Base-by-base conservation (phyloP, 2,329 filamentous ascomycete genomes). In the Aspergillus tanneri region DNA sequence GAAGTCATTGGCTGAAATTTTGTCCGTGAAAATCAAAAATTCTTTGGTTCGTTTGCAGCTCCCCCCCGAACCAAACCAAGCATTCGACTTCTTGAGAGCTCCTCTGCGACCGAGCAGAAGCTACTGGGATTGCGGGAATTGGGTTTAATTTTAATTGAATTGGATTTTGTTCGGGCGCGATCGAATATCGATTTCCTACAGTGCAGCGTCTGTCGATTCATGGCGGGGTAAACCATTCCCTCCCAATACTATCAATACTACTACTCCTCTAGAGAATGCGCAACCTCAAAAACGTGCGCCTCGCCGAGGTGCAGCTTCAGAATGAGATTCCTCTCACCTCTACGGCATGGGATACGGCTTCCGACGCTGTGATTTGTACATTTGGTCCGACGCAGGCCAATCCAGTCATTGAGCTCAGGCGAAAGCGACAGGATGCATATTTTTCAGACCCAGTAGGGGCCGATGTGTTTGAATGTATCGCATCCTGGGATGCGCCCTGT, bases 401-500 rank as follows among this genome's bases (percentile, higher is more conserved):
- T 66, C 77, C 85, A 47, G 76, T 84, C 43, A 87, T 99, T 60
- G 86, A 92, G 68, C 78, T 97, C 50, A 81, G 78, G 59, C 75
- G 82, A 53, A 72, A 68, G 56, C 57, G 59, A 39, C 61, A 67
- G 35, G 64, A 69, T 57, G 57, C 63, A 47, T 58, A 58, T 49
- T 61, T 65, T 53, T 63, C 77, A 28, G 65, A 73, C 30, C 68
- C 71, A 44, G 65, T 73, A 52, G 68, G 68, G 38, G 60, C 61
- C 44, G 64, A 66, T 39, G 68, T 68, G 30, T 71, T 73, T 38
- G 69, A 74, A 18, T 69, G 68, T 40, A 83, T 97, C 60, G 86
- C 90, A 48, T 88, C 87, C 30, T 99, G 93, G 93, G 88, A 96
- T 73, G 88, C 89, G 14, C 86, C 85, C 46, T 90, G 85, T 63